Base-by-base conservation (phyloP, 352 stramenopile species). In the Phytophthora podocarpi region DNA sequence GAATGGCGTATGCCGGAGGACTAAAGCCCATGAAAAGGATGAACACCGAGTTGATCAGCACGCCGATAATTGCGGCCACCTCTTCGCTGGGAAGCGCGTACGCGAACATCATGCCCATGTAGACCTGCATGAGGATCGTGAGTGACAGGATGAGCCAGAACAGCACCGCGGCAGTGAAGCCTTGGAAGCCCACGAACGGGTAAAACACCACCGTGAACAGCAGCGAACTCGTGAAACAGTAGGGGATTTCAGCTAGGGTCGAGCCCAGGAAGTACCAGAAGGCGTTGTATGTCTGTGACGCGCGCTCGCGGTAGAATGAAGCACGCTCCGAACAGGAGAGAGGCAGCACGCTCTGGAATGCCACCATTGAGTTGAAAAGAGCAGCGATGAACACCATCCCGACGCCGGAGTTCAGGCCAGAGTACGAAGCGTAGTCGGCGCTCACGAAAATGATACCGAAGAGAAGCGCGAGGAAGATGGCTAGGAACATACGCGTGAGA, bases 371-470 rank as follows among this genome's bases (percentile, higher is more conserved):
- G 9, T 54, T 69, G 60, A 96, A 96, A 24, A 90, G 41, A 3
- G 87, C 71, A 3, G 80, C 70, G 9, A 87, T 65, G 70, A 91
- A 97, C 18, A 96, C 83, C n/a, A 94, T 79, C 6, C 83, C 79
- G n/a, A 96, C 60, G 16, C 73, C 72, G 10, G 56, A 60, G 37
- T 75, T 78, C 10, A 77, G 10, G 1, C 70, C 70, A 4, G 35
- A 51, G 55, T 76, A 79, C 3, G 73, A 76, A 7, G 24, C 43
- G 35, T 76, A 80, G 7, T 78, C 39, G 0, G 28, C 48, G 4
- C 51, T 24, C 11, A 78, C 27, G 47, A 85, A 95, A 15, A 92
- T 70, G 7, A 87, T 28, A 16, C 76, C 82, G n/a, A 96, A 82
- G n/a, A 97, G 58, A 10, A 95, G 34, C 0, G 78, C 81, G 45